Evolutionary conservation across 768 basidiomycete species (phyloP).

Genomic region (Boletus rubropictus): DNA sequence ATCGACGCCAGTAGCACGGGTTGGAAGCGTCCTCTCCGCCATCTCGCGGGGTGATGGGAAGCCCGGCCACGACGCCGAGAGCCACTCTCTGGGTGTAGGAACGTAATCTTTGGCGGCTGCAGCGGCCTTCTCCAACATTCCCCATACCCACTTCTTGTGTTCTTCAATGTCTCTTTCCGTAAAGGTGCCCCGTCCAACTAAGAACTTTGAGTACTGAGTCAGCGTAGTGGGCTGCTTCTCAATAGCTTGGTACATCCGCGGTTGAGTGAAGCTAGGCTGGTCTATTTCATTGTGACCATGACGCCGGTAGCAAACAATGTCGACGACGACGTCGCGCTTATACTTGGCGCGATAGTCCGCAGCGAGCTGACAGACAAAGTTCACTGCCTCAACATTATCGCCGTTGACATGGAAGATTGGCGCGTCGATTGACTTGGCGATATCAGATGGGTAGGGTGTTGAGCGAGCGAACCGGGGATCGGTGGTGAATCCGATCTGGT

Average conservation of each 20-base stretch:
- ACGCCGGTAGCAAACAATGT: slow-evolving; percentile 98
- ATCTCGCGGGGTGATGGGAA: slow-evolving; percentile 97
- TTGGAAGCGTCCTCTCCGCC: slow-evolving; percentile 88
- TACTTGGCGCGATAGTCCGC: slow-evolving; percentile 97
- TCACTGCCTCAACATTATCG: slow-evolving; percentile 97
- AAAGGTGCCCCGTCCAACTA: slow-evolving; percentile 88
- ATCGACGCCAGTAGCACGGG: slow-evolving; percentile 78
- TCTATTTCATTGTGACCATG: slow-evolving; percentile 99
- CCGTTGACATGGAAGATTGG: slow-evolving; percentile 99
- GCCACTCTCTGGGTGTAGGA: slow-evolving; percentile 93
- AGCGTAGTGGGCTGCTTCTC: slow-evolving; percentile 89
- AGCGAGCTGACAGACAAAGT: slow-evolving; percentile 95
- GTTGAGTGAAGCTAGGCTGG: slow-evolving; percentile 98
- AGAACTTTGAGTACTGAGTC: slow-evolving; percentile 86
- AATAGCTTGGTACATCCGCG: slow-evolving; percentile 97
- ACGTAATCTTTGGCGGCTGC: slow-evolving; percentile 93
- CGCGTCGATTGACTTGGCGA: slow-evolving; percentile 96
- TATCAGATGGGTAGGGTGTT: slow-evolving; percentile 95
- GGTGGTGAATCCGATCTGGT: slow-evolving; percentile 99
- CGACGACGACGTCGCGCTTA: slow-evolving; percentile 98
- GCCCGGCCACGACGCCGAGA: slow-evolving; percentile 95
- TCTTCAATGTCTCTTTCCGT: slow-evolving; percentile 95
- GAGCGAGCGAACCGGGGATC: slow-evolving; percentile 97
- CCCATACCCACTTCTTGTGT: slow-evolving; percentile 99
- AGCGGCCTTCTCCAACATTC: slow-evolving; percentile 96